Percentiles rank a stretch among this genome's conserved stretches.
phyloP scores from a whole-genome alignment of 2,329 filamentous ascomycete genomes.

The Parastagonospora nodorum region DNA sequence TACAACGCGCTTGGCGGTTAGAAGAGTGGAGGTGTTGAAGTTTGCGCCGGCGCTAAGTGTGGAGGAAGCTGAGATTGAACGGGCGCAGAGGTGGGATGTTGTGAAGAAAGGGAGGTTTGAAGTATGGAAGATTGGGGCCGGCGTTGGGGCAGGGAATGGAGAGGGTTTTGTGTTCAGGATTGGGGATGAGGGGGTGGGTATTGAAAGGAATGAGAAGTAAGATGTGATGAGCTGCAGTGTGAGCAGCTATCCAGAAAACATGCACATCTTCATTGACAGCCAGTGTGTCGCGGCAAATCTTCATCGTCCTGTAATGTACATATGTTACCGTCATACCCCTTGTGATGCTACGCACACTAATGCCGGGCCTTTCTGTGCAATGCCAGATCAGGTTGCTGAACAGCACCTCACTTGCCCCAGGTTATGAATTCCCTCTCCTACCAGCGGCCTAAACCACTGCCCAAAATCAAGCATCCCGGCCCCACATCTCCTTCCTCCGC shows the following conservation, averaged over 20 bases:
- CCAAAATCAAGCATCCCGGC: slow-evolving; percentile 55
- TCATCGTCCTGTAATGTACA: too few species aligned
- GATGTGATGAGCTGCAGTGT: background rate
- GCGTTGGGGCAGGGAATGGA: slow-evolving; percentile 10
- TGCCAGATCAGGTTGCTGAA: too few species aligned
- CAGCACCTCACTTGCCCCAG: background rate
- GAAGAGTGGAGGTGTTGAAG: slow-evolving; percentile 38
- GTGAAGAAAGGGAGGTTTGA: slow-evolving; percentile 46
- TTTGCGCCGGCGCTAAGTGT: slow-evolving; percentile 47
- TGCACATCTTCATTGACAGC: background rate
- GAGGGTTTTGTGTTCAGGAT: slow-evolving; percentile 38
- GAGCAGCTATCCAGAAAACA: too few species aligned
- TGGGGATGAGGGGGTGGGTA: slow-evolving; percentile 14
- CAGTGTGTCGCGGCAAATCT: background rate
- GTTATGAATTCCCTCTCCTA: background rate
- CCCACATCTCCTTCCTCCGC: slow-evolving; percentile 66
- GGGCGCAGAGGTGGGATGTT: slow-evolving; percentile 40
- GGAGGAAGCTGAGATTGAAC: slow-evolving; percentile 46
- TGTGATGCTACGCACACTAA: too few species aligned
- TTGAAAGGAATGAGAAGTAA: slow-evolving; percentile 12
- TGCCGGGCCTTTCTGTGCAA: too few species aligned
- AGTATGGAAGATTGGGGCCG: slow-evolving; percentile 31
- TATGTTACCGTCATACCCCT: too few species aligned
- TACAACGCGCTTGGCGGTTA: slow-evolving; percentile 41
- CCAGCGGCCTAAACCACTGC: background rate